These are phyloP conservation scores for Pisolithus sp. DNA, from an alignment of 768 basidiomycete genomes.

Conservation along the genomic window DNA sequence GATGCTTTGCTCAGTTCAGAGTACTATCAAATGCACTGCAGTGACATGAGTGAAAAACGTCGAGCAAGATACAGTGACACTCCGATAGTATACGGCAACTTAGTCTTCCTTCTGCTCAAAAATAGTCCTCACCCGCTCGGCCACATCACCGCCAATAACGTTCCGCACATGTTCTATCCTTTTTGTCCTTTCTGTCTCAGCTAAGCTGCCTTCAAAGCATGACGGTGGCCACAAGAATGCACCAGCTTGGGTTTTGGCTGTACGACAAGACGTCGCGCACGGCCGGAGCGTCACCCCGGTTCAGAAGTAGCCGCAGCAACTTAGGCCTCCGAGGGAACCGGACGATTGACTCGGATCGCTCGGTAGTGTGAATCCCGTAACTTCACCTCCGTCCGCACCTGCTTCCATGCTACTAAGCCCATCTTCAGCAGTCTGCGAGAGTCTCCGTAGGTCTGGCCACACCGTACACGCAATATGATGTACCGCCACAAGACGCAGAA, in stretches of 20 bases:
- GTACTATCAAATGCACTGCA: conserved; percentile 8
- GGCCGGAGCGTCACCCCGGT: conserved; percentile 40
- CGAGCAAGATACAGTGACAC: too few species aligned
- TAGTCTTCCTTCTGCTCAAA: conserved; percentile 2
- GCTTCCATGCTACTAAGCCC: conserved; percentile 18
- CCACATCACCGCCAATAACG: conserved; percentile 4
- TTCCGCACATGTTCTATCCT: conserved; percentile 13
- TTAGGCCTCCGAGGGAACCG: background rate
- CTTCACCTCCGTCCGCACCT: conserved; percentile 43
- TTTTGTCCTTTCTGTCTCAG: background rate
- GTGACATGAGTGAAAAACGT: conserved; percentile 22
- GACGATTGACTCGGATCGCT: background rate
- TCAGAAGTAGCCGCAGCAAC: conserved; percentile 17
- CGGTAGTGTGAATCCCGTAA: background rate
- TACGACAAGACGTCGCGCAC: conserved; percentile 55
- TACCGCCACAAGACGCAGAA: conserved; percentile 60
- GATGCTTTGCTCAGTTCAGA: too few species aligned
- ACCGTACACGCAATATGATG: conserved; percentile 75
- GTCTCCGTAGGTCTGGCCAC: conserved; percentile 57
- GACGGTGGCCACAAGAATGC: conserved; percentile 38
- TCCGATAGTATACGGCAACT: too few species aligned
- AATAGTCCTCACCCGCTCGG: conserved; percentile 10
- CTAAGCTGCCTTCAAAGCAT: conserved; percentile 38
- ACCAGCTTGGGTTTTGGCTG: conserved; percentile 37
- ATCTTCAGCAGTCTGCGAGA: conserved; percentile 7